A percentile compares a stretch with the other conserved stretches of the same genome.
Conservation (phyloP, 2,329 filamentous ascomycete genomes). For the Neonectria faginata region DNA sequence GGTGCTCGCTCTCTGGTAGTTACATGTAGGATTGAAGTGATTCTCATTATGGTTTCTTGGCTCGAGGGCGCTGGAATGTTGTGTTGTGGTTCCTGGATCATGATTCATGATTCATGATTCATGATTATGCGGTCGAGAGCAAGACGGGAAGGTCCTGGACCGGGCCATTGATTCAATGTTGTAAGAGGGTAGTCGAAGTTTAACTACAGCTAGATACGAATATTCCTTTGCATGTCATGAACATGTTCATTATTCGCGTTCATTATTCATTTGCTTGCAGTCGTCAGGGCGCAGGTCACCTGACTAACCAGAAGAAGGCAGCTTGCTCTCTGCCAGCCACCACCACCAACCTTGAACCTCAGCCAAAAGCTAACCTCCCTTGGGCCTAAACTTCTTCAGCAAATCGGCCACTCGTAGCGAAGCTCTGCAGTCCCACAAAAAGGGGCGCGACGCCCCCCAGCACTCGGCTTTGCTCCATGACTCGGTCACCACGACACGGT, state of each 20-base stretch:
- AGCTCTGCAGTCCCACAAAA: not conserved
- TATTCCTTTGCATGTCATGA: no score
- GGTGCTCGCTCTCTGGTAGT: not conserved
- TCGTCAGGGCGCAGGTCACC: not conserved
- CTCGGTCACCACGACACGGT: constrained; percentile 34
- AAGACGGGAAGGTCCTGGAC: not conserved
- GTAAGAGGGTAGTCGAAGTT: no score
- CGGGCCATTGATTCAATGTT: not conserved
- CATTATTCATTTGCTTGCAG: no score
- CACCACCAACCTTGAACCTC: not conserved
- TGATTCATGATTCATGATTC: no score
- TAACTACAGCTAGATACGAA: no score
- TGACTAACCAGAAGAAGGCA: not conserved
- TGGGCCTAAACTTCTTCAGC: not conserved
- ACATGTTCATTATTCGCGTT: no score
- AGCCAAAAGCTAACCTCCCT: not conserved
- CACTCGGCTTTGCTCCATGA: constrained; percentile 34
- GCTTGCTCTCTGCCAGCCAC: not conserved
- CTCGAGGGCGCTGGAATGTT: not conserved
- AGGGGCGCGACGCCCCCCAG: not conserved
- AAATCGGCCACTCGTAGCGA: not conserved
- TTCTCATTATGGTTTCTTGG: not conserved
- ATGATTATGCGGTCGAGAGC: not conserved
- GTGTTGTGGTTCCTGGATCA: not conserved
- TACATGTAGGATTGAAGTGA: constrained; percentile 1